Conservation (phyloP, 305 asterid species). For the Solanum hybrid region DNA sequence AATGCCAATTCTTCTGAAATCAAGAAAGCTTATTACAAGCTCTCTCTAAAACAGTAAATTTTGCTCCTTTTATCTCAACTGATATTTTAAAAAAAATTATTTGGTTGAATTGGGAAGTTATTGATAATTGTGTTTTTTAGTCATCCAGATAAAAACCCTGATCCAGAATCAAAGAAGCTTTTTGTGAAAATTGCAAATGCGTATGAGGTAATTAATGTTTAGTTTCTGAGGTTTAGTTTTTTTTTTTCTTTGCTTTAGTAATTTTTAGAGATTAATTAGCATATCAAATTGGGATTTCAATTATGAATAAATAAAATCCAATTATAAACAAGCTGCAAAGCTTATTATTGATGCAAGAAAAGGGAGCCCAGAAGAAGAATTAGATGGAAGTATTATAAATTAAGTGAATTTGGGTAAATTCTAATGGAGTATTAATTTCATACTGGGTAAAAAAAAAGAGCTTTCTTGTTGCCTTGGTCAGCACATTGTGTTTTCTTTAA, state of each 20-base stretch:
- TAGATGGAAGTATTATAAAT: neutral
- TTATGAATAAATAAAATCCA: neutral
- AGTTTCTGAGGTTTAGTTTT: neutral
- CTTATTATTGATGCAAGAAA: neutral
- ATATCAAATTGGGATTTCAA: neutral
- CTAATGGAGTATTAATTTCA: neutral
- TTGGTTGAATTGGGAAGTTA: neutral
- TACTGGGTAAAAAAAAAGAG: neutral
- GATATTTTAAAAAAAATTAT: neutral
- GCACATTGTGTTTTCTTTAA: neutral
- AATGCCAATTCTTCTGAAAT: conserved; percentile 37
- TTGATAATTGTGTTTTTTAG: conserved; percentile 17
- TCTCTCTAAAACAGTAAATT: conserved; percentile 69
- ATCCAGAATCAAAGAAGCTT: conserved; percentile 65
- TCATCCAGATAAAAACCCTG: conserved; percentile 94
- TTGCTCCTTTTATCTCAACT: neutral
- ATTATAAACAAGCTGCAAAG: neutral
- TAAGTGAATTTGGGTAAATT: neutral
- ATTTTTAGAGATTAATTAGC: neutral
- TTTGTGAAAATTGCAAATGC: conserved; percentile 89
- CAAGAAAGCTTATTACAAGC: conserved; percentile 64
- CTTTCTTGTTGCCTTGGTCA: neutral
- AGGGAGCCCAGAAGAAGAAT: neutral
- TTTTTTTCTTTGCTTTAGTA: neutral
- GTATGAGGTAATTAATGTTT: conserved; percentile 47